Base-by-base conservation (phyloP, 176 grass and related monocot species). In the Thalia dealbata region DNA sequence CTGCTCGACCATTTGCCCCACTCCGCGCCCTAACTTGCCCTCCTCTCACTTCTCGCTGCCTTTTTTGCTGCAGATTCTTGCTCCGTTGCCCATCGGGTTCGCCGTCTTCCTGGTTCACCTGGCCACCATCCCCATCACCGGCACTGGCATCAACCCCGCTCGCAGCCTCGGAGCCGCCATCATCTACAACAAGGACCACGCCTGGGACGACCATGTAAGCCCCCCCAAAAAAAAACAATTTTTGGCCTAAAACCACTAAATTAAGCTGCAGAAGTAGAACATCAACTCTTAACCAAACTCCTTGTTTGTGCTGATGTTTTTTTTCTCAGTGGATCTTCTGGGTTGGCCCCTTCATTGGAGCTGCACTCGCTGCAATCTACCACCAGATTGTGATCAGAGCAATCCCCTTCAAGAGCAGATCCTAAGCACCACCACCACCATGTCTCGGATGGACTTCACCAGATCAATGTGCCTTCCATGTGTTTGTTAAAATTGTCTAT, bases 331-430 rank as follows among this genome's bases (percentile, higher is more conserved):
- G 65, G 65, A 96, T 96, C 75, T 96, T 96, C 87, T 96, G 93
- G 93, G 93, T 92, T 23, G 93, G 93, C 7, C 93, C 93, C 76
- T 96, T 96, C 73, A 80, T 86, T 9, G 93, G 93, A 28, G 93
- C 93, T 63, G 89, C 82, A 38, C 73, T 96, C 15, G 93, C 93
- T 12, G 93, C 93, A 80, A 67, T 96, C 52, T 96, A 96, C 87
- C 93, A 96, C 89, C 86, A 90, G 85, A 81, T 96, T 71, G 88
- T 96, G 68, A 92, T 96, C 93, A 86, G 93, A 82, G 93, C 93
- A 0, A 92, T 96, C 70, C 93, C 93, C 14, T 96, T 96, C 82
- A 92, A 96, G 81, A 90, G 70, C 87, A 92, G 76, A 78, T 81
- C 92, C 54, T 96, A 84, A 86, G 85, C 62, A 8, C 13, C 18